Evolutionary conservation across 2,329 filamentous ascomycete genomes (phyloP), one percentile per base, ranked within the genome.

Genomic region (Pyrenophora teres): DNA sequence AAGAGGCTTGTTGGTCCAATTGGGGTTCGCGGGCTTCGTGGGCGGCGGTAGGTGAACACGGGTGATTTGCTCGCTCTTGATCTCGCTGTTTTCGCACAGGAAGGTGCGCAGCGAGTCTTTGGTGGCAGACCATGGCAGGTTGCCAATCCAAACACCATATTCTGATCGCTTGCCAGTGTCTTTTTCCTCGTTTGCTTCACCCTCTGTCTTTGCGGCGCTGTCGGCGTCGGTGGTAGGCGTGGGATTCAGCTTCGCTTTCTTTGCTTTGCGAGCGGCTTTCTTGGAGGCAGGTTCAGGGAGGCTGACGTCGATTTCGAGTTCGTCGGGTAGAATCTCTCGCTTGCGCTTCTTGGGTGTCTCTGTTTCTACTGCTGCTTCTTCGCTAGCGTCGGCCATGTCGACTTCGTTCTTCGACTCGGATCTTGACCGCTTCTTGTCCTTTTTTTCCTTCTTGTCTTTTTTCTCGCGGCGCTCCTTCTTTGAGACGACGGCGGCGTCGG

Each of bases 281-380:
- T 97, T 99, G 30, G 94, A 97, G 1, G 91, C 90, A 16, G 94
- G 94, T 70, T 97, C 92, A 21, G 94, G 94, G n/a, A 89, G 86
- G 59, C 80, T 81, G 57, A 99, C 78, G 72, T 99, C 90, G 70
- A 99, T 92, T 74, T 96, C 91, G 67, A 99, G 88, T 40, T 87
- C 83, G 27, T 76, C 74, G 47, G 80, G 67, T 0, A 87, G 62
- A 82, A 81, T 64, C 88, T 88, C 64, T 85, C 77, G 75, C 65
- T 80, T 81, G 50, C 78, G 77, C 67, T 80, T 81, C 52, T 73
- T 73, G n/a, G 68, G 61, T 43, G 58, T 57, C 23, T 62, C 59
- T 21, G 36, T 6, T 25, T 7, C 23, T 25, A 10, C 10, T 30
- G 51, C 33, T 37, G 37, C 41, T n/a, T 62, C 56, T 21, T 59